Base-by-base conservation (phyloP, 805 yeast genomes). In the Groenewaldozyma tartarivorans region DNA sequence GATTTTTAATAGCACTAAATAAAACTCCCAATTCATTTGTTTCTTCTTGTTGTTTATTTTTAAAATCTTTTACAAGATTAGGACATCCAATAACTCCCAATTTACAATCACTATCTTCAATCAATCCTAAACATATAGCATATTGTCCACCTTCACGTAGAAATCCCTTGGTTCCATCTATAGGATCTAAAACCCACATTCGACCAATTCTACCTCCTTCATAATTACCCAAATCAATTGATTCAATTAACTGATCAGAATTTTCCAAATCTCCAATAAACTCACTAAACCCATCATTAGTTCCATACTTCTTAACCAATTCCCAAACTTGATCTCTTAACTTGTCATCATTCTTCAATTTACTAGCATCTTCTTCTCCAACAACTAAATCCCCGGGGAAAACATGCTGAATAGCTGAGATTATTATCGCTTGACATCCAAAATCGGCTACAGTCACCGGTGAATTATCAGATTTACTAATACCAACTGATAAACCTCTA, bases 71-170 rank as follows among this genome's bases (percentile, higher is more conserved):
- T 7, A 26, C 4, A 44, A 94, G 66, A 58, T 92, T 92, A 24
- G 99, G 99, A 61, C 97, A 90, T 1, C 97, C 98, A 60, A 92
- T 84, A 20, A 84, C 94, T 38, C 98, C 98, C 37, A 92, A 70
- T 46, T 81, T 78, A 1, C 86, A 94, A 38, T 74, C 68, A 11
- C 95, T 94, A 54, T 88, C 81, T 22, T 78, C 94, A 36, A 92
- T 79, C 49, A 92, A 65, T 0, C 95, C 96, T 35, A 92, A 67
- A 57, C 99, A 92, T 1, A 92, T 94, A 1, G 98, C 96, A 61
- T 86, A 92, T 58, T 92, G 99, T 19, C 31, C 35, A 49, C 88
- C 96, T 36, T 95, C 94, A 56, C 99, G 72, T 41, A 92, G 66
- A 58, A 92, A 92, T 0, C 99, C 99, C 59, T 80, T 92, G 17